Conservation (phyloP, 331 rosid species). For the Quercus phellos region DNA sequence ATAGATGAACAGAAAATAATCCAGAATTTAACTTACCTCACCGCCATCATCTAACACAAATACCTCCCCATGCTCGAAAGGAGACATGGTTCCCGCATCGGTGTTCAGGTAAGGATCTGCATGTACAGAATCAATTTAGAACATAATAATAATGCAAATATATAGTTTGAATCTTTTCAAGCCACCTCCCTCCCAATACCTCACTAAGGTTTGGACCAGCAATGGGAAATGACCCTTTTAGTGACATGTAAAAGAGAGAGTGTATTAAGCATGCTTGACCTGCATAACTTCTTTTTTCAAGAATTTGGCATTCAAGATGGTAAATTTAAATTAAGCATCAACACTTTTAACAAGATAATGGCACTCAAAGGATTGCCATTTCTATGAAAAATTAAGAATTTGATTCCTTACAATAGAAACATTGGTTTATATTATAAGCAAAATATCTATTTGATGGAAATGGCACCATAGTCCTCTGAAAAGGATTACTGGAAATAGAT, state of each 20-base stretch:
- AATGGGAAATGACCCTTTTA: background rate
- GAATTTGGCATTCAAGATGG: background rate
- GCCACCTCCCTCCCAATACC: background rate
- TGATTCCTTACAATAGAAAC: background rate
- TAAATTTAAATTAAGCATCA: background rate
- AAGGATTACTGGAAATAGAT: too few relatives aligned
- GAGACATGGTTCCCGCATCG: constrained; percentile 93
- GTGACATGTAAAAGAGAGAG: background rate
- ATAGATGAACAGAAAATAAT: background rate
- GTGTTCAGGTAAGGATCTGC: constrained; percentile 87
- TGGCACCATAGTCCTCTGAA: too few relatives aligned
- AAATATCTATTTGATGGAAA: too few relatives aligned
- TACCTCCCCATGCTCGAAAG: constrained; percentile 88
- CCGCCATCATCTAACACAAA: constrained; percentile 89
- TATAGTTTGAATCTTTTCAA: background rate
- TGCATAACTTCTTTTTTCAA: background rate
- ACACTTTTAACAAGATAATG: background rate
- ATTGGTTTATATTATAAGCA: too few relatives aligned
- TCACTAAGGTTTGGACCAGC: background rate
- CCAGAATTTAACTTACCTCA: constrained; percentile 50
- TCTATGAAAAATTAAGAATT: background rate
- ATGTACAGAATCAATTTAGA: constrained; percentile 15
- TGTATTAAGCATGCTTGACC: background rate
- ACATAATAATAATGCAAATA: background rate
- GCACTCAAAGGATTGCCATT: background rate